phyloP scores from a whole-genome alignment of 768 basidiomycete genomes.

The Boletus vinaceobasis region DNA sequence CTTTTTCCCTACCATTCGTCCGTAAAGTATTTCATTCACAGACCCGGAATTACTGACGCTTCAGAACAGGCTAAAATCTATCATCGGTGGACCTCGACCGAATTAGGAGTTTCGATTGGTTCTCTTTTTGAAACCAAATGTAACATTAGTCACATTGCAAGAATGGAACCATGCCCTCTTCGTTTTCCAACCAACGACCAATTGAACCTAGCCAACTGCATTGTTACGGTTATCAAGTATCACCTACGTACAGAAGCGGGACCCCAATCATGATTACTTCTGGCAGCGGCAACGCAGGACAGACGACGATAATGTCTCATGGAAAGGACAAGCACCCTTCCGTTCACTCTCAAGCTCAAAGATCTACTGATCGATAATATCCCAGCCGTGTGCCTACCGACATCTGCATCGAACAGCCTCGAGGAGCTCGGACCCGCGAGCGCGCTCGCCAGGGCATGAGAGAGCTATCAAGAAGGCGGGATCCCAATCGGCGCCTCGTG shows the following conservation, averaged over 20 bases:
- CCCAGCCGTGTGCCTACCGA: too few species aligned
- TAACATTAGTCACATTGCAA: not conserved
- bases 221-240: too few species aligned
- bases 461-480: constrained; percentile 50
- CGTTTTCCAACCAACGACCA: not conserved
- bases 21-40: not conserved
- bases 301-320: too few species aligned
- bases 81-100: not conserved
- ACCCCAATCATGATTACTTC: too few species aligned
- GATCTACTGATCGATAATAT: not conserved
- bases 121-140: not conserved
- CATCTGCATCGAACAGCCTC: not conserved
- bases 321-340: too few species aligned
- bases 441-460: constrained; percentile 41
- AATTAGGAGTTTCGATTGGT: not conserved
- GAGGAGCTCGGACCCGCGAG: constrained; percentile 32
- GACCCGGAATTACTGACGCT: not conserved
- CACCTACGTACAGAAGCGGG: too few species aligned
- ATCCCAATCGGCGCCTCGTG: constrained; percentile 55
- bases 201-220: too few species aligned
- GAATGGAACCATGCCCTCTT: not conserved
- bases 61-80: not conserved
- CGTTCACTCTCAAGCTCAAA: too few species aligned
- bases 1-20: not conserved
- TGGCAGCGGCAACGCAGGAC: too few species aligned